phyloP scores from a whole-genome alignment of 352 stramenopile genomes.

The Saprolegnia parasitica region DNA sequence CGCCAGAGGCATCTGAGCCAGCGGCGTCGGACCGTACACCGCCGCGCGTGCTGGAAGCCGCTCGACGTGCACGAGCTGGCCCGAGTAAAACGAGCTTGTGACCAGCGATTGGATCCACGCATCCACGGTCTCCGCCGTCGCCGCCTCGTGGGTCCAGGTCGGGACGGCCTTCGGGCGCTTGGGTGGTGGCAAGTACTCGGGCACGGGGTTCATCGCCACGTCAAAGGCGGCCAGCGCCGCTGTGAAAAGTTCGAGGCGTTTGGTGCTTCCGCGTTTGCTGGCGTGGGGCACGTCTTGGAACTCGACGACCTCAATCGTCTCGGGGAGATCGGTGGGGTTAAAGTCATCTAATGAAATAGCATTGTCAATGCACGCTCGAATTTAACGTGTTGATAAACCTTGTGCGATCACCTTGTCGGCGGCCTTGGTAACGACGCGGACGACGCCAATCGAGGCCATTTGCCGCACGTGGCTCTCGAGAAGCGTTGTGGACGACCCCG shows the following conservation, averaged over 20 bases:
- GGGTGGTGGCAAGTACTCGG: not conserved
- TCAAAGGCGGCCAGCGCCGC: slow-evolving; percentile 35
- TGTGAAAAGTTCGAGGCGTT: slow-evolving; percentile 54
- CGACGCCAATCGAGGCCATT: slow-evolving; percentile 33
- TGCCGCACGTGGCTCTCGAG: slow-evolving; percentile 31
- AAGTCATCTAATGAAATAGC: slow-evolving; percentile 31
- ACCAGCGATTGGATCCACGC: slow-evolving; percentile 39
- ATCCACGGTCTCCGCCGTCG: slow-evolving; percentile 5
- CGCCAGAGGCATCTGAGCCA: slow-evolving; percentile 41
- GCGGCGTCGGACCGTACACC: slow-evolving; percentile 33
- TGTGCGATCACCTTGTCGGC: slow-evolving; percentile 13
- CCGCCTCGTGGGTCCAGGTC: not conserved
- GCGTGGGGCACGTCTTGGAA: slow-evolving; percentile 57
- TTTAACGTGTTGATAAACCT: slow-evolving; percentile 10
- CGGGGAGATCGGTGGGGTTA: slow-evolving; percentile 29
- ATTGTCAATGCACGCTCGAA: too few species aligned
- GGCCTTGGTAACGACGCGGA: not conserved
- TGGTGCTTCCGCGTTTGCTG: slow-evolving; percentile 50
- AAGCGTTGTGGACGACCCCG: slow-evolving; percentile 27
- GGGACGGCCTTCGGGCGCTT: not conserved
- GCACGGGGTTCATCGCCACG: not conserved
- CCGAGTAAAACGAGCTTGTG: slow-evolving; percentile 49
- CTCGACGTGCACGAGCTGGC: slow-evolving; percentile 83
- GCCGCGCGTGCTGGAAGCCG: slow-evolving; percentile 41
- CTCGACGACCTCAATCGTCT: slow-evolving; percentile 43